Evolutionary conservation across 345 rosid genomes (phyloP).

Genomic region (Balakata baccata): DNA sequence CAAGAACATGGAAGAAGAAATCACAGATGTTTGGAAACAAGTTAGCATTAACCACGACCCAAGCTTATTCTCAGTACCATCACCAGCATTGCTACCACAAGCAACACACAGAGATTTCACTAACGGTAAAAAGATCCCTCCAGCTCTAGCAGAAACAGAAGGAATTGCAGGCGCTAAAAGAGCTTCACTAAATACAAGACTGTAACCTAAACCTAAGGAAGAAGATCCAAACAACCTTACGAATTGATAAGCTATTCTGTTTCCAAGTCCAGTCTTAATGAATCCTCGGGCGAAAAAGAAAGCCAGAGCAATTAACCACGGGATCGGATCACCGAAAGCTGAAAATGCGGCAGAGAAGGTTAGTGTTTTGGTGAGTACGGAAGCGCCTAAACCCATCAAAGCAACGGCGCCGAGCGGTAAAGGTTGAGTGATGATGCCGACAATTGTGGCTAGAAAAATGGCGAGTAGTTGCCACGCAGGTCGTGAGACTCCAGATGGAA

Average conservation of each 20-base stretch:
- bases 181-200: constrained; percentile 98
- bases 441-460: constrained; percentile 90
- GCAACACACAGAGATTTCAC: constrained; percentile 93
- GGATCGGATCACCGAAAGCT: constrained; percentile 96
- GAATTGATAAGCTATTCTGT: constrained; percentile 90
- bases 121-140: constrained; percentile 87
- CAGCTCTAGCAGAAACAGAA: constrained; percentile 97
- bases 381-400: constrained; percentile 80
- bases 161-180: constrained; percentile 96
- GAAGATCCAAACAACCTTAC: constrained; percentile 80
- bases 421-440: constrained; percentile 95
- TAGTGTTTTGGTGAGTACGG: constrained; percentile 87
- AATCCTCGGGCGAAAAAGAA: constrained; percentile 99
- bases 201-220: constrained; percentile 91
- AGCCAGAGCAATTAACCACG: constrained; percentile 98
- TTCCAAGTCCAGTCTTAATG: constrained; percentile 93
- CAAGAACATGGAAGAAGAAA: constrained; percentile 94
- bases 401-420: constrained; percentile 97
- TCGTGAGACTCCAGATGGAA: constrained; percentile 71
- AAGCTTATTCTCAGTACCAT: constrained; percentile 83
- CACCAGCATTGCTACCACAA: constrained; percentile 91
- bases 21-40: constrained; percentile 93
- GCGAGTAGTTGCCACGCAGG: constrained; percentile 96
- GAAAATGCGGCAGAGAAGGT: constrained; percentile 95
- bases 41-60: constrained; percentile 98